Base-by-base conservation (phyloP, 306 rosid species). In the Hippophae tibetana region DNA sequence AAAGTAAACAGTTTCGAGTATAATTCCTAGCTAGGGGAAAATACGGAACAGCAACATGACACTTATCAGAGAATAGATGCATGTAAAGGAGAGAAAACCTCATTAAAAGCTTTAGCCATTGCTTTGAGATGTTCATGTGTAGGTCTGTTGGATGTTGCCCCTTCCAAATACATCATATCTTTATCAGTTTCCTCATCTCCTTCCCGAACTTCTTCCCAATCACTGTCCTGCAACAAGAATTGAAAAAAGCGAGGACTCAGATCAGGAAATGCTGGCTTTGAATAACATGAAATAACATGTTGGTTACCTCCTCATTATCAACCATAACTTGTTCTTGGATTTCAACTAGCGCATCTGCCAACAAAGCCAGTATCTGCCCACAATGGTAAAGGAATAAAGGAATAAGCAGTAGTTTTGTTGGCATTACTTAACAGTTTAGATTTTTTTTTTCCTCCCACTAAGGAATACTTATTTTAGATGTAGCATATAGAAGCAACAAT, bases 171-270 rank as follows among this genome's bases (percentile, higher is more conserved):
- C 56, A 85, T 74, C 72, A 84, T 60, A 53, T 77, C 77, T 66
- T 57, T 79, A 61, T 82, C 87, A 51, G 76, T 62, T 63, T 73
- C 85, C 43, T 41, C 62, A 43, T 68, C 77, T 57, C 73, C 84
- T 1, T 76, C 75, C 69, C 74, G 78, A 69, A 77, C 73, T 76
- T 90, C 98, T 84, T 90, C 96, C 98, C 98, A 87, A 64, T 87
- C 96, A 65, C 89, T 80, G 63, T 83, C 98, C 98, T 85, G 92
- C 62, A 72, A 52, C 54, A 64, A 68, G 54, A 68, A 60, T 61
- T 14, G 47, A 25, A 58, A 47, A 27, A 45, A 56, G 42, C 25
- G 58, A 45, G 56, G 12, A 62, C 57, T 13, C 10, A 25, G 10
- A 51, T 9, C 9, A 31, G 27, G 51, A 43, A 42, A 11, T 7